These are phyloP conservation scores for Leishmania guyanensis DNA, from an alignment of 208 protist genomes.

Conservation along the genomic window DNA sequence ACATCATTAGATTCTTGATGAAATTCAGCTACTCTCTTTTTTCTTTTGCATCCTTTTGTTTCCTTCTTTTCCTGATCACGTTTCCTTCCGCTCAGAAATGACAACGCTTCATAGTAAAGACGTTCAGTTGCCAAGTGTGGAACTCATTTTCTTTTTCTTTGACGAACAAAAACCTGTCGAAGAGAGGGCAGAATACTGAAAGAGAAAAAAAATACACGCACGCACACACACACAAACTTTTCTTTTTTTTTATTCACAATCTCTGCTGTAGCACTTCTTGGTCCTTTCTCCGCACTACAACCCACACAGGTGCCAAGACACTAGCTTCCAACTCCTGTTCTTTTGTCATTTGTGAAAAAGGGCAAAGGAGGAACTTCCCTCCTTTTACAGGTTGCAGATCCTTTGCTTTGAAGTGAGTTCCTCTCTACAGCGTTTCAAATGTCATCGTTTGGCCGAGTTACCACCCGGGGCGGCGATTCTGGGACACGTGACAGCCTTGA, in stretches of 20 bases:
- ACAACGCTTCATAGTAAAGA: background rate
- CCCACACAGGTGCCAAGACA: background rate
- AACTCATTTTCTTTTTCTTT: background rate
- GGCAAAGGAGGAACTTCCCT: background rate
- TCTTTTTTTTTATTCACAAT: background rate
- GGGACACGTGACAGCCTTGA: conserved; percentile 71
- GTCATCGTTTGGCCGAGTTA: conserved; percentile 51
- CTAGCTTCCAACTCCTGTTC: background rate
- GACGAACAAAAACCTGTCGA: background rate
- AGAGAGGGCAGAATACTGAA: background rate
- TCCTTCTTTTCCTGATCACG: background rate
- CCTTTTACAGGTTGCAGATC: background rate
- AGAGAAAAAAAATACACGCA: background rate
- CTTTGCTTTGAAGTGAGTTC: background rate
- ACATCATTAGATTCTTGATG: background rate
- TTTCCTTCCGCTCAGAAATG: background rate
- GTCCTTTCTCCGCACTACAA: background rate
- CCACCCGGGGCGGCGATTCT: conserved; percentile 39
- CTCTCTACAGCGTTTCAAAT: conserved; percentile 30
- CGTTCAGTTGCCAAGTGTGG: background rate
- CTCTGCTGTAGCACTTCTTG: background rate
- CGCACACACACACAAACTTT: background rate
- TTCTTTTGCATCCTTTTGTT: background rate
- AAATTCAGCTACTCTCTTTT: background rate
- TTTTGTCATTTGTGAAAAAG: background rate